Conservation (phyloP, 2,329 filamentous ascomycete species). For the Aspergillus ibericus region DNA sequence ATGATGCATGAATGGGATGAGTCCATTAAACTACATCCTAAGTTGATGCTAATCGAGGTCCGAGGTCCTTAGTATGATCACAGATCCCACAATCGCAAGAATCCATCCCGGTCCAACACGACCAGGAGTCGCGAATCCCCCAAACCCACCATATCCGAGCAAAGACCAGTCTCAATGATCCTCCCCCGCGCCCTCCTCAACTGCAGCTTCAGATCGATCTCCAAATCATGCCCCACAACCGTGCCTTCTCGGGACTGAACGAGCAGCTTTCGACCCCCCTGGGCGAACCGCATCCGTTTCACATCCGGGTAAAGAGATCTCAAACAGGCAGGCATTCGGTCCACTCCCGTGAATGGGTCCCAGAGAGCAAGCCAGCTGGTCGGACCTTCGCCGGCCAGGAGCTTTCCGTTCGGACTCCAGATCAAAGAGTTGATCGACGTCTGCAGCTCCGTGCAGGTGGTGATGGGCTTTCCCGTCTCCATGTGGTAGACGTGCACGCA, state of each 20-base stretch:
- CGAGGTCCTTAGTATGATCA: neutral
- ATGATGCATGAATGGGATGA: no score
- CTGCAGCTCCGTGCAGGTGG: neutral
- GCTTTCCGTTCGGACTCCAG: constrained; percentile 11
- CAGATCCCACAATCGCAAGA: constrained; percentile 11
- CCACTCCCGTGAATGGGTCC: constrained; percentile 11
- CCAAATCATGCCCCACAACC: constrained; percentile 12
- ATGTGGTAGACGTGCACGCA: constrained; percentile 9
- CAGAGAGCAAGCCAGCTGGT: constrained; percentile 1
- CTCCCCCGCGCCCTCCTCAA: constrained; percentile 6
- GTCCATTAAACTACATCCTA: no score
- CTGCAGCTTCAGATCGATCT: constrained; percentile 11
- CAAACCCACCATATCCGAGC: constrained; percentile 6
- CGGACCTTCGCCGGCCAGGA: constrained; percentile 2
- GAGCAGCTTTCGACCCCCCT: neutral
- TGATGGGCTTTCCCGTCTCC: neutral
- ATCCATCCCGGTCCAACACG: constrained; percentile 7
- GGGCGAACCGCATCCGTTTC: constrained; percentile 2
- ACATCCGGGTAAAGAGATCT: constrained; percentile 4
- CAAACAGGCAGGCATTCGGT: constrained; percentile 5
- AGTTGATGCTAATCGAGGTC: no score
- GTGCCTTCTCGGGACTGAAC: constrained; percentile 8
- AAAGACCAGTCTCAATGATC: no score
- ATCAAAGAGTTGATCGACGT: neutral
- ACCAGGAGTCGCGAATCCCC: constrained; percentile 3